Evolutionary conservation across 805 yeast genomes (phyloP).

Genomic region (Saccharomycopsis olivae): DNA sequence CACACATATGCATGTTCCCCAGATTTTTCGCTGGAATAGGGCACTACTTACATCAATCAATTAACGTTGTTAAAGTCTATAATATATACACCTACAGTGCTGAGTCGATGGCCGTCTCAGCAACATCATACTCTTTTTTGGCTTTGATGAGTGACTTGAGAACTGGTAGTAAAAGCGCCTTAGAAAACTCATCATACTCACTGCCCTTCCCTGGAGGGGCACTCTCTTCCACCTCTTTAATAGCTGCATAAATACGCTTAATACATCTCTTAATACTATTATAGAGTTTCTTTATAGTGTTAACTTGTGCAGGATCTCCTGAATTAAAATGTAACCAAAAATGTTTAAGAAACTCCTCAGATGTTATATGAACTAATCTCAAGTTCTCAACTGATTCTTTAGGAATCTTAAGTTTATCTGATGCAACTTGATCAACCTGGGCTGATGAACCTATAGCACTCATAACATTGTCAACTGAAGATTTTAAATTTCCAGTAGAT

Average conservation of each 20-base stretch:
- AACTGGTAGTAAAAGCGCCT: slow-evolving; percentile 31
- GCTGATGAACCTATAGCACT: slow-evolving; percentile 5
- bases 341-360: slow-evolving; percentile 65
- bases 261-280: slow-evolving; percentile 38
- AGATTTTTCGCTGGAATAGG: too few relatives aligned
- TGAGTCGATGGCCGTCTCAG: slow-evolving; percentile 21
- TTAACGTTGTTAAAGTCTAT: too few relatives aligned
- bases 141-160: slow-evolving; percentile 37
- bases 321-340: slow-evolving; percentile 58
- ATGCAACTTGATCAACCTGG: slow-evolving; percentile 10
- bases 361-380: slow-evolving; percentile 56
- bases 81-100: too few relatives aligned
- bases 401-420: slow-evolving; percentile 22
- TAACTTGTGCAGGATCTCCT: slow-evolving; percentile 35
- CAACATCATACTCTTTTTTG: slow-evolving; percentile 33
- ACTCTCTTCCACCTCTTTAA: slow-evolving; percentile 19
- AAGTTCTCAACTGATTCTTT: slow-evolving; percentile 36
- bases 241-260: slow-evolving; percentile 31
- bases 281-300: slow-evolving; percentile 34
- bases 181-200: slow-evolving; percentile 8
- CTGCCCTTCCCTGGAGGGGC: slow-evolving; percentile 1
- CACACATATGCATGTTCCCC: too few relatives aligned
- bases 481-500: background rate
- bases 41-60: too few relatives aligned
- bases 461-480: background rate